A percentile compares a stretch with the other conserved stretches of the same genome.
These are phyloP conservation scores for Erodium chrysanthum DNA, from an alignment of 441 rosid genomes.

Conservation along the genomic window DNA sequence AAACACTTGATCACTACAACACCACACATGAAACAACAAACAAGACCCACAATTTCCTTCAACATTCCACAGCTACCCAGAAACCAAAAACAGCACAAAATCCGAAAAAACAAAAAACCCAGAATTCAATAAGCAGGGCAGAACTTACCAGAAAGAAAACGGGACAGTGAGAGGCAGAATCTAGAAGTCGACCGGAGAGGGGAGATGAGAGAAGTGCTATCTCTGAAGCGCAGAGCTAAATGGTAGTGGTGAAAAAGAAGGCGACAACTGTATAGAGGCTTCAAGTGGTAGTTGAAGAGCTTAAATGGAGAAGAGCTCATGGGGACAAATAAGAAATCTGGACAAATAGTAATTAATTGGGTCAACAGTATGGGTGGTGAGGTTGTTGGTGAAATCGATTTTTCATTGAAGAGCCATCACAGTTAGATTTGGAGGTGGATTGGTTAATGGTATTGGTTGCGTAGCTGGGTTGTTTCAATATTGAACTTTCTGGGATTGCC, in stretches of 20 bases:
- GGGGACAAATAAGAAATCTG: slow-evolving; percentile 1
- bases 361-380: background rate
- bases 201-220: background rate
- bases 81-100: background rate
- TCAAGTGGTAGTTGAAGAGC: background rate
- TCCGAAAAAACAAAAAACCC: background rate
- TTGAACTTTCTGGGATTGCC: background rate
- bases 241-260: background rate
- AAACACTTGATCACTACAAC: background rate
- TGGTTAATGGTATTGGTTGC: background rate
- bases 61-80: background rate
- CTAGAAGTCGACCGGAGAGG: background rate
- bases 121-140: background rate
- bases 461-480: background rate
- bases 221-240: background rate
- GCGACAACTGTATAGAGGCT: background rate
- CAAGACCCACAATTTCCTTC: background rate
- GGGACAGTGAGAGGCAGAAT: background rate
- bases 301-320: slow-evolving; percentile 6
- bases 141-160: slow-evolving; percentile 5
- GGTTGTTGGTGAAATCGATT: background rate
- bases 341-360: background rate
- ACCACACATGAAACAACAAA: background rate
- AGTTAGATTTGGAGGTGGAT: slow-evolving; percentile 3
- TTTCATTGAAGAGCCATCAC: slow-evolving; percentile 1